Evolutionary conservation across 345 rosid genomes (phyloP).

Genomic region (Pelargonium nanum): DNA sequence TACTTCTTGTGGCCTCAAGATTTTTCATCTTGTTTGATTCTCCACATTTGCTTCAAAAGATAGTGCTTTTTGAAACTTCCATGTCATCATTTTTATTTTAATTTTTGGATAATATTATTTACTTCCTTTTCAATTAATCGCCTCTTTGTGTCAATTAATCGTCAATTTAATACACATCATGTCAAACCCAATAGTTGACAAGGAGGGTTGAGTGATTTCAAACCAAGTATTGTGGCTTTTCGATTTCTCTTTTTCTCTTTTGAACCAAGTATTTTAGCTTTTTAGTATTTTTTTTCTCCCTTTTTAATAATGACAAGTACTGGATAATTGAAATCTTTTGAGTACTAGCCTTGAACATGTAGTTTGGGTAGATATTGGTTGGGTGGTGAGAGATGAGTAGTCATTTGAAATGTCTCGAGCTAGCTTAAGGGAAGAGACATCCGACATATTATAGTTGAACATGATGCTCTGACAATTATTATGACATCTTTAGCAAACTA

Average conservation of each 20-base stretch:
- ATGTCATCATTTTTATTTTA: constrained; percentile 5
- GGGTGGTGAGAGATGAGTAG: too few species aligned
- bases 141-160: not conserved
- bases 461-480: too few species aligned
- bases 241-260: not conserved
- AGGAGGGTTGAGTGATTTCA: not conserved
- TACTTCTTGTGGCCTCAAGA: constrained; percentile 40
- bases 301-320: not conserved
- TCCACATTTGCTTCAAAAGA: not conserved
- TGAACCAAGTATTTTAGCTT: too few species aligned
- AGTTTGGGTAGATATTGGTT: too few species aligned
- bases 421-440: too few species aligned
- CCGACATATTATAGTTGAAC: too few species aligned
- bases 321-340: too few species aligned
- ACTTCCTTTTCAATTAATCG: not conserved
- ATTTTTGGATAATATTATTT: not conserved
- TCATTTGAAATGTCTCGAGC: too few species aligned
- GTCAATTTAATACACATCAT: not conserved
- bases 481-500: too few species aligned
- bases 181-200: not conserved
- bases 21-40: constrained; percentile 13
- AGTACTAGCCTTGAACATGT: too few species aligned
- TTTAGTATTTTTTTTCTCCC: too few species aligned
- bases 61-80: constrained; percentile 15
- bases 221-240: not conserved